Percentiles rank a stretch among this genome's conserved stretches.
These are phyloP conservation scores for Lipomyces starkeyi DNA, from an alignment of 805 yeast genomes.

Conservation along the genomic window DNA sequence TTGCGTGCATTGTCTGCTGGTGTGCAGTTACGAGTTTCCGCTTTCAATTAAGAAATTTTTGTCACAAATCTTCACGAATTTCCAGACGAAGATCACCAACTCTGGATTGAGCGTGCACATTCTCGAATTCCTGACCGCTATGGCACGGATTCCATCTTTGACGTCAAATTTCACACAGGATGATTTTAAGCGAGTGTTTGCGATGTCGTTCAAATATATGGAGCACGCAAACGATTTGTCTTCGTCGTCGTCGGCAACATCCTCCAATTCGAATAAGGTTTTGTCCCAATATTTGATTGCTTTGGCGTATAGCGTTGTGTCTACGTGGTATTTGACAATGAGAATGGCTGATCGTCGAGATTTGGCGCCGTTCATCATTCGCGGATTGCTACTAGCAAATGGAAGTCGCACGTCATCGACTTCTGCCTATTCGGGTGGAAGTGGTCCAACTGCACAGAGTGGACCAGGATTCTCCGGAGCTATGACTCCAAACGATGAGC, in stretches of 20 bases:
- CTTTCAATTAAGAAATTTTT: conserved; percentile 66
- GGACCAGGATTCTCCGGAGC: conserved; percentile 12
- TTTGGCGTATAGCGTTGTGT: conserved; percentile 70
- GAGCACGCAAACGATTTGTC: conserved; percentile 65
- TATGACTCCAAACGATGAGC: conserved; percentile 51
- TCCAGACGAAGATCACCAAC: conserved; percentile 77
- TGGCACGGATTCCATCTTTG: conserved; percentile 68
- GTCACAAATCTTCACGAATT: conserved; percentile 64
- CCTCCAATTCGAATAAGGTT: conserved; percentile 43
- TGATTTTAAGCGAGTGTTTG: conserved; percentile 80
- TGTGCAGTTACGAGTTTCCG: conserved; percentile 84
- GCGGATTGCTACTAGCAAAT: conserved; percentile 57
- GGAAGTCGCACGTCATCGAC: conserved; percentile 42
- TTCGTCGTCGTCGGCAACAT: conserved; percentile 37
- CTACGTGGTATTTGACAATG: conserved; percentile 74
- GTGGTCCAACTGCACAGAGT: neutral
- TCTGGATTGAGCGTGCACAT: conserved; percentile 73
- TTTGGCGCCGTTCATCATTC: conserved; percentile 66
- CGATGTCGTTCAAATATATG: conserved; percentile 78
- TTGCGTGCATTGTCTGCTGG: conserved; percentile 72
- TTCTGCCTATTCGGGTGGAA: conserved; percentile 33
- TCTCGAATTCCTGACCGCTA: conserved; percentile 71
- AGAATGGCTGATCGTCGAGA: conserved; percentile 61
- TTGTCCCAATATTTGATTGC: conserved; percentile 65
- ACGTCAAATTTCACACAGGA: conserved; percentile 75